A percentile compares a stretch with the other conserved stretches of the same genome.
Evolutionary conservation across 2,329 filamentous ascomycete genomes (phyloP).

Genomic region (Coniochaeta sp.): DNA sequence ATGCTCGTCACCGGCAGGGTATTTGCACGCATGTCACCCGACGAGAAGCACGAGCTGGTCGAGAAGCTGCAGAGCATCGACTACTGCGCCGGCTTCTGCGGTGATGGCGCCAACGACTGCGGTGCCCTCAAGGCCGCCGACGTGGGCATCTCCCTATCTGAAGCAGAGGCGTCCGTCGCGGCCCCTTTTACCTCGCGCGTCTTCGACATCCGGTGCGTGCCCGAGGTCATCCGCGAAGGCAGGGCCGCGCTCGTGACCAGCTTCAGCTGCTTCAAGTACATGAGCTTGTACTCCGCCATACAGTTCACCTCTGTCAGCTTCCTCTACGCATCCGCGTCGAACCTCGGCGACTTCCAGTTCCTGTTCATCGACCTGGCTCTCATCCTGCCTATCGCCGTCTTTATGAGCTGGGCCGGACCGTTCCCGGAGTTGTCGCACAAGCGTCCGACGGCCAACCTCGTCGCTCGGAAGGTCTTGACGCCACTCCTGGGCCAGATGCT

Average conservation of each 20-base stretch:
- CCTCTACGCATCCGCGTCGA: slow-evolving; percentile 86
- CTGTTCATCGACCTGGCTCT: slow-evolving; percentile 89
- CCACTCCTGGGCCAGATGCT: slow-evolving; percentile 84
- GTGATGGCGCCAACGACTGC: slow-evolving; percentile 95
- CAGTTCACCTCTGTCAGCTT: slow-evolving; percentile 98
- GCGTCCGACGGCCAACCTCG: slow-evolving; percentile 83
- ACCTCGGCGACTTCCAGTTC: slow-evolving; percentile 94
- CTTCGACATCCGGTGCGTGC: slow-evolving; percentile 94
- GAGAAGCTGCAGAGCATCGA: slow-evolving; percentile 95
- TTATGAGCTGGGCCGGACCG: slow-evolving; percentile 96
- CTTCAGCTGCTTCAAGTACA: slow-evolving; percentile 99
- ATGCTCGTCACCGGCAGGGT: slow-evolving; percentile 91
- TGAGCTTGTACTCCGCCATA: slow-evolving; percentile 98
- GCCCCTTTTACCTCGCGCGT: slow-evolving; percentile 92
- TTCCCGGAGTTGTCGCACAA: slow-evolving; percentile 72
- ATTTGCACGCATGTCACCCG: slow-evolving; percentile 96
- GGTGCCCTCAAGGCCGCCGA: slow-evolving; percentile 95
- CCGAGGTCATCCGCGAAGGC: slow-evolving; percentile 86
- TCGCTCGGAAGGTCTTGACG: slow-evolving; percentile 85
- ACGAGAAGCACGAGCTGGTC: slow-evolving; percentile 96
- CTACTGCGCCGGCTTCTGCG: slow-evolving; percentile 93
- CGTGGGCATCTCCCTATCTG: slow-evolving; percentile 92
- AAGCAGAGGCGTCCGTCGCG: slow-evolving; percentile 96
- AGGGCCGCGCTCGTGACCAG: slow-evolving; percentile 93
- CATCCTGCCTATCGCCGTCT: slow-evolving; percentile 93